These are phyloP conservation scores for Saccharomyces kudriavzevii DNA, from an alignment of 805 yeast species.

Conservation along the genomic window DNA sequence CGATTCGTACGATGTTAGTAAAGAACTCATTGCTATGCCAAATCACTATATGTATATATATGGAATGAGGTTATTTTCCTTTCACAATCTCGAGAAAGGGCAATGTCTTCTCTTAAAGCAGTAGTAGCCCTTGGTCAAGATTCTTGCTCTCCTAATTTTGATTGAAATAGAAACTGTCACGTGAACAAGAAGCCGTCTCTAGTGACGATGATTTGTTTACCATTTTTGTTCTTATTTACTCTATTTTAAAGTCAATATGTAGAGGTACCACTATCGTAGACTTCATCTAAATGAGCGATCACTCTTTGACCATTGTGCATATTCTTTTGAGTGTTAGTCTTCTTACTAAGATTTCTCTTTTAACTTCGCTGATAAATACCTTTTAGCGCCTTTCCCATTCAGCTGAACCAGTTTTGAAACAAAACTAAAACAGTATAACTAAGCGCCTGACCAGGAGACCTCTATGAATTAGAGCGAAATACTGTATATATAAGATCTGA, in stretches of 20 bases:
- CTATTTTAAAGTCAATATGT: not conserved
- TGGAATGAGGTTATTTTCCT: not conserved
- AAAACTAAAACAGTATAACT: not conserved
- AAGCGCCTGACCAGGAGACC: not conserved
- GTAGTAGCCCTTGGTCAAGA: not conserved
- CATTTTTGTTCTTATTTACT: not conserved
- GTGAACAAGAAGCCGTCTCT: not conserved
- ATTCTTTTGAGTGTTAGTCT: not conserved
- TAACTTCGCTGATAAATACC: not conserved
- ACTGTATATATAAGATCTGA: not conserved
- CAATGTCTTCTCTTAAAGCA: not conserved
- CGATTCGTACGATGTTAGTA: conserved; percentile 31
- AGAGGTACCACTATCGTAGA: not conserved
- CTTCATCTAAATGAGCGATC: not conserved
- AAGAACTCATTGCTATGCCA: conserved; percentile 17
- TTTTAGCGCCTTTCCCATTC: not conserved
- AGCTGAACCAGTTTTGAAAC: not conserved
- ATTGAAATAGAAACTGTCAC: not conserved
- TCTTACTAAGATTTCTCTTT: not conserved
- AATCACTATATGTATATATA: not conserved
- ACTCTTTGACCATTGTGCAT: not conserved
- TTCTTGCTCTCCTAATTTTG: not conserved
- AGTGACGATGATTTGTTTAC: not conserved
- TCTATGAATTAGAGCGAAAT: not conserved
- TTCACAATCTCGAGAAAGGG: not conserved